Base-by-base conservation (phyloP, 768 basidiomycete species). In the Lactarius sanguifluus region DNA sequence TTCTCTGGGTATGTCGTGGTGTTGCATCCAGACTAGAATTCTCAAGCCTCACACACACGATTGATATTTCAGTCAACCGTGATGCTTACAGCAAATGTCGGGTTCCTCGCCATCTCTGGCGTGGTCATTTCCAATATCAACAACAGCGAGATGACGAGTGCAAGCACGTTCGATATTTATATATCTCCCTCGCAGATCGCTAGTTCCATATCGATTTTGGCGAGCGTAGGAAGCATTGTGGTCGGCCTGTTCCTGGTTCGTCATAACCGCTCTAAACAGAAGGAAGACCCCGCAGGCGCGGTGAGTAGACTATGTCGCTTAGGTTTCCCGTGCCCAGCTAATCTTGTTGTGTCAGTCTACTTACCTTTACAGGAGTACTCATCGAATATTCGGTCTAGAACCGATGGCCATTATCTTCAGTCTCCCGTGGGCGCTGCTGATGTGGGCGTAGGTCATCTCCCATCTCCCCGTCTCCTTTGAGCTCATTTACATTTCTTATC, bases 361-460 rank as follows among this genome's bases (percentile, higher is more conserved):
- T 12, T 77, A 69, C 54, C 62, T 78, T 13, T 55, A 66, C 5
- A 67, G 6, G 13, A 25, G 13, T 52, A 52, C 13, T 6, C 50
- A 52, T 25, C 50, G 13, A 2, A 15, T 25, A 52, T 52, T 52
- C 23, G 50, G 50, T 25, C 50, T 52, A 25, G 50, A 52, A 52
- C 23, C 50, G 5, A 23, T 52, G 50, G 50, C 50, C 23, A 52
- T 52, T 52, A 52, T 52, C 50, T 25, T 52, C 50, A 52, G 50
- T 25, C 50, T 52, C 50, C 50, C 50, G 23, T 52, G 50, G 50
- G 50, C 50, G 2, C 23, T 52, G 36, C 76, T 86, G 47, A 80
- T 86, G 77, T 86, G 85, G 85, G 80, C 79, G 85, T 85, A 70
- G 74, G 84, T 79, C 13, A 16, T 8, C 1, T 34, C 5, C 23